These are phyloP conservation scores for Termitomyces sp. DNA, from an alignment of 768 basidiomycete genomes.

Conservation along the genomic window DNA sequence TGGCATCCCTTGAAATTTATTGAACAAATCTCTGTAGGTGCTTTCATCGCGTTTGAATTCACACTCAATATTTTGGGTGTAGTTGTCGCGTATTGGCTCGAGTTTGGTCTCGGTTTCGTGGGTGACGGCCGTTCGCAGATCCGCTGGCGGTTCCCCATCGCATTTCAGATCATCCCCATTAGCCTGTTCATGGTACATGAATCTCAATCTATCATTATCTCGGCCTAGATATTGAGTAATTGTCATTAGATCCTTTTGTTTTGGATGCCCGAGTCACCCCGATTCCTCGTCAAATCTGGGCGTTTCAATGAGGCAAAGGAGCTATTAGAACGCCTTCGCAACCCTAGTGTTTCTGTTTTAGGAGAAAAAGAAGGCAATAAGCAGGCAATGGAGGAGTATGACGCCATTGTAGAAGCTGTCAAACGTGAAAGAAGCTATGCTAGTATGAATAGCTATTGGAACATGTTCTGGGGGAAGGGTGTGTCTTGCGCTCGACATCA, in stretches of 20 bases:
- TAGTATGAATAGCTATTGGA: slow-evolving; percentile 34
- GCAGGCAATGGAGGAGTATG: slow-evolving; percentile 25
- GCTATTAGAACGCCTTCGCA: slow-evolving; percentile 27
- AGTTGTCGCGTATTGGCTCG: slow-evolving; percentile 40
- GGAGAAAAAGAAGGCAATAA: slow-evolving; percentile 14
- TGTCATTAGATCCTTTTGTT: slow-evolving; percentile 20
- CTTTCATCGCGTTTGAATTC: slow-evolving; percentile 39
- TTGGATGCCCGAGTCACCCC: slow-evolving; percentile 33
- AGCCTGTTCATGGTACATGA: slow-evolving; percentile 29
- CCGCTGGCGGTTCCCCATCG: slow-evolving; percentile 35
- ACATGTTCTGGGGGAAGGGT: slow-evolving; percentile 40
- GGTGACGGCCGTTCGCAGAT: slow-evolving; percentile 34
- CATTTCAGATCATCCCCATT: slow-evolving; percentile 37
- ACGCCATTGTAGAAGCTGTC: slow-evolving; percentile 31
- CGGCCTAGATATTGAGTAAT: neutral
- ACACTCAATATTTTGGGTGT: slow-evolving; percentile 36
- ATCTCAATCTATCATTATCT: neutral
- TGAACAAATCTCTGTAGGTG: slow-evolving; percentile 17
- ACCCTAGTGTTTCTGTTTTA: slow-evolving; percentile 11
- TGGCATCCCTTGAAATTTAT: neutral
- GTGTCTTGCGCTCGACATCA: neutral
- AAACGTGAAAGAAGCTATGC: slow-evolving; percentile 33
- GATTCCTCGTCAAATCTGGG: slow-evolving; percentile 35
- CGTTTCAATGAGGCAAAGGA: slow-evolving; percentile 29
- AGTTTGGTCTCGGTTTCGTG: slow-evolving; percentile 38